Evolutionary conservation across 768 basidiomycete genomes (phyloP), one percentile per base, ranked within the genome.

Genomic region (Mycena latifolia): DNA sequence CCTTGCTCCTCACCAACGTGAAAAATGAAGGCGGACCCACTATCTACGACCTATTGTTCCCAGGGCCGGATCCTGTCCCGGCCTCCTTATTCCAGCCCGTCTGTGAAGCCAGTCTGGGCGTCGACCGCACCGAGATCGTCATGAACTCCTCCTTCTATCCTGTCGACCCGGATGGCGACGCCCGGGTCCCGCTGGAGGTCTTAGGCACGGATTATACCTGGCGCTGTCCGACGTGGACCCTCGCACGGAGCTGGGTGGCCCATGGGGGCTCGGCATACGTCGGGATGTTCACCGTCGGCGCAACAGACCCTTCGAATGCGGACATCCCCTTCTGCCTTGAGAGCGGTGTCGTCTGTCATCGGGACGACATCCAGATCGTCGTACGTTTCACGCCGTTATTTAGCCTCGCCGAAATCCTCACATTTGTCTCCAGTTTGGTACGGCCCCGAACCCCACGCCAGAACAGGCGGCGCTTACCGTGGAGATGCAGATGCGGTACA

Each of bases 311-410:
- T 5, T 82, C 82, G 46, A 94, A 93, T 76, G 80, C 80, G 24
- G 79, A 66, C 0, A 79, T 87, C 35, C 70, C 86, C 0, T 87
- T 82, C 73, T 94, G 92, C 77, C 82, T 81, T 7, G 75, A 83
- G 67, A 43, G 78, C 39, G 89, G 88, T 27, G 75, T 79, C 31
- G 89, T 93, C 39, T 94, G 92, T 76, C 92, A 93, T 74, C 85
- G 91, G 72, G 93, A 94, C 73, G 93, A 95, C 71, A 94, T 94
- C 61, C 77, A 89, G 79, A 88, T 92, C 73, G 85, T 94, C 46
- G 68, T 65, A 33, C 39, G 68, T 69, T n/a, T 37, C n/a, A 12
- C 31, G 17, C 15, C 15, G 22, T n/a, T n/a, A n/a, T n/a, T n/a
- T n/a, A n/a, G n/a, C n/a, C n/a, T 14, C 22, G 10, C 27, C 17